Conservation (phyloP, 2,329 filamentous ascomycete species). For the Piedraia hortae region DNA sequence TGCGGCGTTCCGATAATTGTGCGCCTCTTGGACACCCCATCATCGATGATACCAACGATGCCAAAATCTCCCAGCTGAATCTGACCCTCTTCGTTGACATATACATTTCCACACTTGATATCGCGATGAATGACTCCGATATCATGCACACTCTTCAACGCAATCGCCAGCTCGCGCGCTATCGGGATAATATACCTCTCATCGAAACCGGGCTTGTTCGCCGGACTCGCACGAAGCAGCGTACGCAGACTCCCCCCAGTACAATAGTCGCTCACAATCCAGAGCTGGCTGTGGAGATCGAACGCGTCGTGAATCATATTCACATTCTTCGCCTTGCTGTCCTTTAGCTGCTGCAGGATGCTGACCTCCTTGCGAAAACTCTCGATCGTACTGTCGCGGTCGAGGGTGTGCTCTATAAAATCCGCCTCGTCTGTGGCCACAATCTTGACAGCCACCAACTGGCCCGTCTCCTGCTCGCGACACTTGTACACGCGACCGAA, state of each 20-base stretch:
- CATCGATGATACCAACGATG: constrained; percentile 51
- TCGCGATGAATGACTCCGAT: constrained; percentile 37
- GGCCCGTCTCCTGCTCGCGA: constrained; percentile 15
- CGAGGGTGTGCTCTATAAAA: constrained; percentile 21
- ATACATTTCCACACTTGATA: constrained; percentile 46
- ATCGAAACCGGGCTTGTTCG: constrained; percentile 17
- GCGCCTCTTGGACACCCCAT: constrained; percentile 35
- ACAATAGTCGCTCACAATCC: constrained; percentile 73
- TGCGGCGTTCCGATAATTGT: constrained; percentile 62
- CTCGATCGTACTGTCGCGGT: constrained; percentile 33
- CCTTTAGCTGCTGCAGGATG: constrained; percentile 43
- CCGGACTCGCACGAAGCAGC: constrained; percentile 23
- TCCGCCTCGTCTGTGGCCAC: constrained; percentile 62
- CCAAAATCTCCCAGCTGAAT: constrained; percentile 71
- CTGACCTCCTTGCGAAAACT: constrained; percentile 34
- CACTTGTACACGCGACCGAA: constrained; percentile 51
- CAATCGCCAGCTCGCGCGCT: constrained; percentile 33
- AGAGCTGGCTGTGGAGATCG: constrained; percentile 51
- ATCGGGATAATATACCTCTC: constrained; percentile 36
- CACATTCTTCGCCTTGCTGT: constrained; percentile 49
- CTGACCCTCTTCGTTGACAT: constrained; percentile 47
- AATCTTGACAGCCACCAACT: constrained; percentile 51
- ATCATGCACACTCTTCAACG: constrained; percentile 35
- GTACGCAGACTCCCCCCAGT: constrained; percentile 55
- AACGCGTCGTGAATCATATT: constrained; percentile 59